phyloP scores from a whole-genome alignment of 306 rosid species.

The Inga oerstediana region DNA sequence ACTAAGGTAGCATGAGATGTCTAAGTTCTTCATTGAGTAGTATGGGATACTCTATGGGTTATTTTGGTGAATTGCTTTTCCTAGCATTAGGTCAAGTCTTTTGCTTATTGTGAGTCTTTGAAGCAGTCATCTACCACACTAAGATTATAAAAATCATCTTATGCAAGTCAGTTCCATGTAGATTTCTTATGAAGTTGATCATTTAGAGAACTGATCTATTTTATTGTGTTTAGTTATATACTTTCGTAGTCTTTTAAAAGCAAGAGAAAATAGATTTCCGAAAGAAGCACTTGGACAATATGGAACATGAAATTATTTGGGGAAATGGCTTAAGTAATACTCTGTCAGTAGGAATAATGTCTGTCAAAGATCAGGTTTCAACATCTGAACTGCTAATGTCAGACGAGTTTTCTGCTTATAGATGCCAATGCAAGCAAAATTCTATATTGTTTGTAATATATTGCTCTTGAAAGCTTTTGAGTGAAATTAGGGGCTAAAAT shows the following conservation, averaged over 20 bases:
- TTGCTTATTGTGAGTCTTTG: constrained; percentile 9
- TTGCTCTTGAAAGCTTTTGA: background rate
- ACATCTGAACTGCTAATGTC: constrained; percentile 18
- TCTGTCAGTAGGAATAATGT: constrained; percentile 13
- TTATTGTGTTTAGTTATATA: background rate
- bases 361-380: constrained; percentile 35
- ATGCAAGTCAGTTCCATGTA: background rate
- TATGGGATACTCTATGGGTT: background rate
- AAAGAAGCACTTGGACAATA: background rate
- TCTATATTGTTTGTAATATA: constrained; percentile 2
- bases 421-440: constrained; percentile 14
- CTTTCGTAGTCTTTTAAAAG: background rate
- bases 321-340: background rate
- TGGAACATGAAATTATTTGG: background rate
- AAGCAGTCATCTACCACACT: background rate
- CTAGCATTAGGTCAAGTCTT: background rate
- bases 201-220: background rate
- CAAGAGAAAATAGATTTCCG: background rate
- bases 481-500: background rate
- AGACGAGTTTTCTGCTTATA: constrained; percentile 23
- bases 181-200: background rate
- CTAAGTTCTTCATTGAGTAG: background rate
- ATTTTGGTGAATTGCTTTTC: background rate
- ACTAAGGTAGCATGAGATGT: background rate
- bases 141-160: background rate